Evolutionary conservation across 805 yeast species (phyloP).

Genomic region (Ogataea henricii): DNA sequence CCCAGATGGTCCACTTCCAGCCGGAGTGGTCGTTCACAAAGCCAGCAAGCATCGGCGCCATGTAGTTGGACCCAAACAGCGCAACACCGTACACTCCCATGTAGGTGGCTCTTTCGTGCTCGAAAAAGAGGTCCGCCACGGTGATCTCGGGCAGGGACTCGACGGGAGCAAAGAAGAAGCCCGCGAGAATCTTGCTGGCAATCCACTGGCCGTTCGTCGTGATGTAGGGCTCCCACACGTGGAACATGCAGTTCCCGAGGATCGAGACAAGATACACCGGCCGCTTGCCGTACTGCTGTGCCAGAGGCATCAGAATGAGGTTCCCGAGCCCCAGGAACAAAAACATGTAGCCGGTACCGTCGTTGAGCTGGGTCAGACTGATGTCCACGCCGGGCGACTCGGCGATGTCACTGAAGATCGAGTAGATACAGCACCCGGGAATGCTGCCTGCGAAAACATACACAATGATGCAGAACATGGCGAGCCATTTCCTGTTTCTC

Average conservation of each 20-base stretch:
- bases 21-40: slow-evolving; percentile 51
- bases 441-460: slow-evolving; percentile 36
- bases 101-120: slow-evolving; percentile 51
- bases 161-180: slow-evolving; percentile 39
- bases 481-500: slow-evolving; percentile 46
- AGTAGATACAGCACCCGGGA: slow-evolving; percentile 31
- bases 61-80: slow-evolving; percentile 52
- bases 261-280: slow-evolving; percentile 38
- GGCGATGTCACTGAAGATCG: slow-evolving; percentile 28
- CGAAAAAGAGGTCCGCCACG: slow-evolving; percentile 51
- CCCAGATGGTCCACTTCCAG: slow-evolving; percentile 55
- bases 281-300: slow-evolving; percentile 42
- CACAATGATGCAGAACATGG: slow-evolving; percentile 45
- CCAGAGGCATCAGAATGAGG: slow-evolving; percentile 39
- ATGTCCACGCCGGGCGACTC: slow-evolving; percentile 24
- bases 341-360: slow-evolving; percentile 42
- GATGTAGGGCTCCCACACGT: slow-evolving; percentile 38
- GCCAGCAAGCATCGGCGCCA: slow-evolving; percentile 64
- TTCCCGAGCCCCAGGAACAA: slow-evolving; percentile 44
- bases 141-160: slow-evolving; percentile 54
- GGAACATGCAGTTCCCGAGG: slow-evolving; percentile 32
- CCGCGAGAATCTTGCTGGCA: slow-evolving; percentile 34
- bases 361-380: slow-evolving; percentile 36
- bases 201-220: slow-evolving; percentile 35
- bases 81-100: slow-evolving; percentile 55